Conservation (phyloP, 2,329 filamentous ascomycete species). For the Verticillium tricorpus region DNA sequence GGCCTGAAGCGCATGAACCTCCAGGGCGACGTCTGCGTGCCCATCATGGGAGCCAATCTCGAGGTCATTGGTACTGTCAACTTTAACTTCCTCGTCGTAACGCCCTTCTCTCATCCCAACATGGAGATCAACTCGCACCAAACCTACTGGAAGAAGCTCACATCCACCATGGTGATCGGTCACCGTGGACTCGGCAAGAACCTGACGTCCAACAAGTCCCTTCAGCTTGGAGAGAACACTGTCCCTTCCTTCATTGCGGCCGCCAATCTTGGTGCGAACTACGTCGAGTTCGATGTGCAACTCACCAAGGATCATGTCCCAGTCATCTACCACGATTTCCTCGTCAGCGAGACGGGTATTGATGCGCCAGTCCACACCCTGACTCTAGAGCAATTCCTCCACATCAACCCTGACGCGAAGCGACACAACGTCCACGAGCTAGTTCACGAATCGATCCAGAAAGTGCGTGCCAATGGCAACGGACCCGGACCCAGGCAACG, state of each 20-base stretch:
- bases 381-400: slow-evolving; percentile 91
- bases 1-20: slow-evolving; percentile 86
- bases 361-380: slow-evolving; percentile 94
- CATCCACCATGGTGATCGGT: slow-evolving; percentile 77
- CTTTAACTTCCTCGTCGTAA: slow-evolving; percentile 95
- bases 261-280: slow-evolving; percentile 80
- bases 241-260: slow-evolving; percentile 94
- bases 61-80: slow-evolving; percentile 94
- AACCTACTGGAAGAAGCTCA: slow-evolving; percentile 94
- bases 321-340: slow-evolving; percentile 97
- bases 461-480: not conserved
- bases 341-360: slow-evolving; percentile 95
- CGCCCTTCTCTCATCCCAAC: slow-evolving; percentile 87
- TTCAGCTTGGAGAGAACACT: slow-evolving; percentile 96
- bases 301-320: slow-evolving; percentile 98
- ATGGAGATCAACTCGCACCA: slow-evolving; percentile 88
- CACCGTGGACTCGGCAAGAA: slow-evolving; percentile 86
- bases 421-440: slow-evolving; percentile 10
- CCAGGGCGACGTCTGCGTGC: slow-evolving; percentile 87
- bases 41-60: slow-evolving; percentile 77
- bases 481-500: slow-evolving; percentile 33
- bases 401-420: slow-evolving; percentile 61
- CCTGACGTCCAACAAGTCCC: slow-evolving; percentile 71
- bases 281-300: slow-evolving; percentile 82
- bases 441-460: not conserved